These are phyloP conservation scores for Blastobotrys persicus DNA, from an alignment of 1,139 yeast species.

Conservation along the genomic window DNA sequence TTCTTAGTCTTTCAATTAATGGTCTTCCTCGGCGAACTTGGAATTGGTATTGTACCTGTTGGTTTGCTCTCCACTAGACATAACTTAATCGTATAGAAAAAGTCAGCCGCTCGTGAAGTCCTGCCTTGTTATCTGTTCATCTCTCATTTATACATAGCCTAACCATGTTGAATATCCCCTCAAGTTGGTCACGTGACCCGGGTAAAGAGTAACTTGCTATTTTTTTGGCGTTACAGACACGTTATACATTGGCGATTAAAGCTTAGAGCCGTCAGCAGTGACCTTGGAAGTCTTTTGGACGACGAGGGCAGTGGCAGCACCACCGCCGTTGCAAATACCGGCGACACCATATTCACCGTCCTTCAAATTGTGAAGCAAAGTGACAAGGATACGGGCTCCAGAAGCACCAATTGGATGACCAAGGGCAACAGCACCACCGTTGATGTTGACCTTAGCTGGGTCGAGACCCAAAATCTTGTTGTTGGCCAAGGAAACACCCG, in stretches of 20 bases:
- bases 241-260: background rate
- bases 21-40: too few species aligned
- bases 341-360: constrained; percentile 92
- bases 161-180: too few species aligned
- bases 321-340: constrained; percentile 96
- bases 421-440: constrained; percentile 95
- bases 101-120: too few species aligned
- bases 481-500: constrained; percentile 90
- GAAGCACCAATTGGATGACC: constrained; percentile 97
- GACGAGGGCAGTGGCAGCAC: constrained; percentile 84
- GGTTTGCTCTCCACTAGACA: too few species aligned
- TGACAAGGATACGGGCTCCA: constrained; percentile 87
- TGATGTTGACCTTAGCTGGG: constrained; percentile 70
- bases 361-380: constrained; percentile 66
- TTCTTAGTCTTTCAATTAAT: too few species aligned
- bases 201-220: too few species aligned
- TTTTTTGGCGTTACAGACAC: background rate
- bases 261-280: constrained; percentile 15
- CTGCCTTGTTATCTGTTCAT: too few species aligned
- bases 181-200: too few species aligned
- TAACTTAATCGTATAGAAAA: too few species aligned
- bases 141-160: too few species aligned
- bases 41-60: too few species aligned
- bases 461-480: constrained; percentile 64
- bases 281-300: constrained; percentile 48